Base-by-base conservation (phyloP, 2,329 filamentous ascomycete genomes). In the Boeremia exigua region DNA sequence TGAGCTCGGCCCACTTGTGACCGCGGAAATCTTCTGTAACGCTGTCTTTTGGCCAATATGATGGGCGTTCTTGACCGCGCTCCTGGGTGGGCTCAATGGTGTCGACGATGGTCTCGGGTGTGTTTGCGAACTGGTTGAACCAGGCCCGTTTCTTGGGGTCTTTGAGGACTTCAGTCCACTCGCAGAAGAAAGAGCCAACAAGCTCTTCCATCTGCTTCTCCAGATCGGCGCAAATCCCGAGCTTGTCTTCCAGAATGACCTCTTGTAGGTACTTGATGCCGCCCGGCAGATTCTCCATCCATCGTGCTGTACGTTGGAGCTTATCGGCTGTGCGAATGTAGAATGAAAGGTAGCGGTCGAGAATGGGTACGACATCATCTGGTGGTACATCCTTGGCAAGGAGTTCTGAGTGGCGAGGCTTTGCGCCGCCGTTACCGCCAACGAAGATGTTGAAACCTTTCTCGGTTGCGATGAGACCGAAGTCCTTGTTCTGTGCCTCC, bases 361-460 rank as follows among this genome's bases (percentile, higher is more conserved):
- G 81, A 54, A 96, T 89, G 1, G 91, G 86, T 8, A 96, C 82
- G 8, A 96, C 88, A 67, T 96, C 89, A 47, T 91, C 86, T 0
- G 91, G 89, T 0, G 91, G 86, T 0, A 96, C 91, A 66, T 96
- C 92, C 72, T 92, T 93, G 56, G 91, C 91, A 1, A 96, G 83
- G 2, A 96, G 82, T 66, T 96, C 91, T 0, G 88, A 86, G 72
- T 96, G 92, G 33, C 85, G 82, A 4, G 92, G 92, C 64, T 91
- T 94, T 14, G 91, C 91, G 56, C 93, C 92, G 48, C 92, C 92
- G 71, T 96, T 96, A 43, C 92, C 92, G 30, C 84, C 92, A 1
- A 96, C 91, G 66, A 92, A 96, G 74, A 96, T 88, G 76, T 96
- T 96, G 84, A 91, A 96, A 28, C 92, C 92, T 68, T 95, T 96